A percentile compares a stretch with the other conserved stretches of the same genome.
These are phyloP conservation scores for Ustilago loliicola DNA, from an alignment of 1,284 basidiomycete species.

Conservation along the genomic window DNA sequence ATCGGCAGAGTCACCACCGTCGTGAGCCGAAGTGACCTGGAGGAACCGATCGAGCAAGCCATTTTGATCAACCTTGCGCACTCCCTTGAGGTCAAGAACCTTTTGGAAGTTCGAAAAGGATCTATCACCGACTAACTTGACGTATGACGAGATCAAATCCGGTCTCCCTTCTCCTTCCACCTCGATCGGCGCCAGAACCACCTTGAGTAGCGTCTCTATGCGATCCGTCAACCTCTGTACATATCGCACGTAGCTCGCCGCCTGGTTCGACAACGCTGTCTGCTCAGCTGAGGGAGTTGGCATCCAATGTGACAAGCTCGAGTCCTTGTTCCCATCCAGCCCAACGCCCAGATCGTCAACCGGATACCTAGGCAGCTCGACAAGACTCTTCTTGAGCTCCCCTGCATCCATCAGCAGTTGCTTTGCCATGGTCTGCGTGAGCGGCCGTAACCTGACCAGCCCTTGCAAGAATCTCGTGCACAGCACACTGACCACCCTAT, in stretches of 20 bases:
- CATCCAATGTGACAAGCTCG: constrained; percentile 40
- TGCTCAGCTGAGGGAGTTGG: constrained; percentile 38
- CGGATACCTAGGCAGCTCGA: constrained; percentile 63
- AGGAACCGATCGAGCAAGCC: constrained; percentile 90
- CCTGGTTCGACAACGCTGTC: constrained; percentile 36
- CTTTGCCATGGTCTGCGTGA: constrained; percentile 49
- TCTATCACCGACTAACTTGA: constrained; percentile 58
- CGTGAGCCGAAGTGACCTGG: constrained; percentile 76
- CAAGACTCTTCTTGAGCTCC: constrained; percentile 53
- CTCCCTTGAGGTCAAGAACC: constrained; percentile 87
- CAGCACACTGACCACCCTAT: constrained; percentile 60
- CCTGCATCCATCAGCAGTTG: constrained; percentile 59
- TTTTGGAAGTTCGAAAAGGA: constrained; percentile 78
- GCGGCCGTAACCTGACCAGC: constrained; percentile 61
- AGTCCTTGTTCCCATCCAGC: constrained; percentile 26
- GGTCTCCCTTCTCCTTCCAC: neutral
- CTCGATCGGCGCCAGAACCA: constrained; percentile 52
- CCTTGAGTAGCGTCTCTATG: constrained; percentile 54
- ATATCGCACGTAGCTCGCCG: constrained; percentile 58
- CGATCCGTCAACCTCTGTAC: constrained; percentile 52
- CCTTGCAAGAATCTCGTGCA: constrained; percentile 51
- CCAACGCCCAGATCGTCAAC: constrained; percentile 41
- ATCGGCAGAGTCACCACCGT: neutral
- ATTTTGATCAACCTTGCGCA: constrained; percentile 86
- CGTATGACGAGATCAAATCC: constrained; percentile 58